Evolutionary conservation across 2,329 filamentous ascomycete species (phyloP).

Genomic region (Diaporthe citriasiana): DNA sequence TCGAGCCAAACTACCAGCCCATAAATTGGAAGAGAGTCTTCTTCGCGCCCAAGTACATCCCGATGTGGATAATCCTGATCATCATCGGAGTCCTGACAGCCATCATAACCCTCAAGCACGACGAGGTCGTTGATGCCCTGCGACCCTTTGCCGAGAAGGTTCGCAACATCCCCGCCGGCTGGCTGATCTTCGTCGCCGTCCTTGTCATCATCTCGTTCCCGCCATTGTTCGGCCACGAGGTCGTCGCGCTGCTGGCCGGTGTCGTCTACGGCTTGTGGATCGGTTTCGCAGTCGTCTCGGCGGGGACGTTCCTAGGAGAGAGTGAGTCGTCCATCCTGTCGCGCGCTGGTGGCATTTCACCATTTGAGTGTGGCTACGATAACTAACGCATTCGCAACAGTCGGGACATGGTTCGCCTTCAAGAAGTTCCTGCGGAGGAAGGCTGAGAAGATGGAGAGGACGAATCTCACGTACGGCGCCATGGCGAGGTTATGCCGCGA

Average conservation of each 20-base stretch:
- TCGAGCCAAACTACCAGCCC: slow-evolving; percentile 52
- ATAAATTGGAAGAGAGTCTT: slow-evolving; percentile 54
- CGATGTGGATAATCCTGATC: slow-evolving; percentile 46
- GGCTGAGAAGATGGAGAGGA: slow-evolving; percentile 55
- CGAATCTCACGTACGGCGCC: slow-evolving; percentile 57
- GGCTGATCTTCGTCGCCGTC: slow-evolving; percentile 56
- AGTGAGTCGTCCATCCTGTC: slow-evolving; percentile 45
- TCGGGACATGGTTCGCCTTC: slow-evolving; percentile 59
- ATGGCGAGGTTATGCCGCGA: slow-evolving; percentile 57
- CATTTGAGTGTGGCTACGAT: too few species aligned
- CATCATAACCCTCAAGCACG: slow-evolving; percentile 55
- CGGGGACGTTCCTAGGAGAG: slow-evolving; percentile 58
- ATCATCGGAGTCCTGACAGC: slow-evolving; percentile 50
- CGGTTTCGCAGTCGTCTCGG: slow-evolving; percentile 57
- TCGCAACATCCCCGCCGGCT: slow-evolving; percentile 55
- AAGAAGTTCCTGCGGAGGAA: slow-evolving; percentile 54
- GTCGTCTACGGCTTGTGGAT: slow-evolving; percentile 58
- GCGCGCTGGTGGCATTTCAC: neutral
- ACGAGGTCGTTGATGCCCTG: slow-evolving; percentile 54
- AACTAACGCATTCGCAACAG: slow-evolving; percentile 42
- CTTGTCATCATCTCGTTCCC: slow-evolving; percentile 58
- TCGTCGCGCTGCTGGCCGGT: slow-evolving; percentile 57
- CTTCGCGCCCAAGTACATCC: slow-evolving; percentile 53
- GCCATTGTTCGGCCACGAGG: slow-evolving; percentile 58
- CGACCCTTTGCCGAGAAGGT: slow-evolving; percentile 55